A percentile compares a stretch with the other conserved stretches of the same genome.
phyloP scores from a whole-genome alignment of 306 rosid genomes.

The Sicyos baderoa region DNA sequence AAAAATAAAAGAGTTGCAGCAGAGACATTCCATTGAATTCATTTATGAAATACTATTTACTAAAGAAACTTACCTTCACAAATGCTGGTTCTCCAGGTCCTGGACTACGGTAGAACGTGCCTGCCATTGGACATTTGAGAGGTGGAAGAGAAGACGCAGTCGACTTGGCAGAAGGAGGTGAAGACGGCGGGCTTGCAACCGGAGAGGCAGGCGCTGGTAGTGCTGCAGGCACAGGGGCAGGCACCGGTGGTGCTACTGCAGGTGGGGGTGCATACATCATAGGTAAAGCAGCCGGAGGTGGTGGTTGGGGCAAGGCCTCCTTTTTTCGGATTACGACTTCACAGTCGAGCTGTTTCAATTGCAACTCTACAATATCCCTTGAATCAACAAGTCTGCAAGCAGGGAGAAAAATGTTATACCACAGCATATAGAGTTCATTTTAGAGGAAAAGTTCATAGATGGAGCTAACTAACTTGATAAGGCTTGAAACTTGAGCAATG shows the following conservation, averaged over 20 bases:
- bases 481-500: conserved; percentile 61
- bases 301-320: conserved; percentile 57
- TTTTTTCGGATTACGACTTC: conserved; percentile 61
- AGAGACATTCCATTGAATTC: not conserved
- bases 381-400: conserved; percentile 74
- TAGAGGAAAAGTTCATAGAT: not conserved
- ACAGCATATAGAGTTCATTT: not conserved
- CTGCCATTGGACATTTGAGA: conserved; percentile 70
- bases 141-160: conserved; percentile 46
- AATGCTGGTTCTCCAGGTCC: conserved; percentile 62
- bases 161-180: conserved; percentile 39
- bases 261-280: conserved; percentile 30
- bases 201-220: conserved; percentile 22
- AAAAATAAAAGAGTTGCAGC: not conserved
- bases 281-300: conserved; percentile 36
- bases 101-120: conserved; percentile 67
- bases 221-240: conserved; percentile 24
- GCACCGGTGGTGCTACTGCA: conserved; percentile 11
- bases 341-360: conserved; percentile 56
- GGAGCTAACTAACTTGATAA: conserved; percentile 48
- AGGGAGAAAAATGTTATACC: conserved; percentile 18
- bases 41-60: not conserved
- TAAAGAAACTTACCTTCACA: conserved; percentile 52
- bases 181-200: conserved; percentile 28
- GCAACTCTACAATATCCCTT: conserved; percentile 69